phyloP scores from a whole-genome alignment of 176 grass and related monocot species.

The Cenchrus americanus region DNA sequence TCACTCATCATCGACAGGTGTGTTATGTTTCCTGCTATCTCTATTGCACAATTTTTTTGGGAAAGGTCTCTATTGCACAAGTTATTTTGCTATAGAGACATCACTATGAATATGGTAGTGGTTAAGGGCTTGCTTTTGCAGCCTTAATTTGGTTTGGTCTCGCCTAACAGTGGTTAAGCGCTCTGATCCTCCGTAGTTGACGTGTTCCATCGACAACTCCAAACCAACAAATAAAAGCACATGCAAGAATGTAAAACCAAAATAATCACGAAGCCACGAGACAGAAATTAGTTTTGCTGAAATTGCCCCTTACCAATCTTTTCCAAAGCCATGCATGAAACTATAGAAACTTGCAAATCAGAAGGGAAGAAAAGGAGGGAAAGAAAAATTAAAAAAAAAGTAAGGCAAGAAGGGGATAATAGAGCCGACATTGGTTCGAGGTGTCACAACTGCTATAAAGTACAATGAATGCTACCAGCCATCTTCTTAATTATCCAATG shows the following conservation, averaged over 20 bases:
- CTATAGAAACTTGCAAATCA: background rate
- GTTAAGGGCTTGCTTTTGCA: conserved; percentile 17
- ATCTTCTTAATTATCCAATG: conserved; percentile 1
- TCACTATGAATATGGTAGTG: background rate
- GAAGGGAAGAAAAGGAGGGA: background rate
- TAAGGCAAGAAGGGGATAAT: background rate
- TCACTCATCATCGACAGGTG: background rate
- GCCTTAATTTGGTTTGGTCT: conserved; percentile 20
- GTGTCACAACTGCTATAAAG: conserved; percentile 12
- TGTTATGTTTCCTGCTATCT: background rate
- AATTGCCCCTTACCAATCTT: background rate
- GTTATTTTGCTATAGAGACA: background rate
- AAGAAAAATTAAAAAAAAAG: background rate
- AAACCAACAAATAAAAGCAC: conserved; percentile 8
- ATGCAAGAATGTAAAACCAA: background rate
- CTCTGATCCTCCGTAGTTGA: conserved; percentile 3
- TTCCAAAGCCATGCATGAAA: background rate
- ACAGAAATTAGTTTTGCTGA: background rate
- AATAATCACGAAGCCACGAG: background rate
- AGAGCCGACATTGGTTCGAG: background rate
- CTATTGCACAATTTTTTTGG: background rate
- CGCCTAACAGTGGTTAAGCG: conserved; percentile 35
- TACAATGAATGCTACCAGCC: background rate
- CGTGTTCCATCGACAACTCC: background rate
- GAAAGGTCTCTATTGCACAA: background rate